Conservation (phyloP, 73 alveolate genomes). For the Paramecium octaurelia region DNA sequence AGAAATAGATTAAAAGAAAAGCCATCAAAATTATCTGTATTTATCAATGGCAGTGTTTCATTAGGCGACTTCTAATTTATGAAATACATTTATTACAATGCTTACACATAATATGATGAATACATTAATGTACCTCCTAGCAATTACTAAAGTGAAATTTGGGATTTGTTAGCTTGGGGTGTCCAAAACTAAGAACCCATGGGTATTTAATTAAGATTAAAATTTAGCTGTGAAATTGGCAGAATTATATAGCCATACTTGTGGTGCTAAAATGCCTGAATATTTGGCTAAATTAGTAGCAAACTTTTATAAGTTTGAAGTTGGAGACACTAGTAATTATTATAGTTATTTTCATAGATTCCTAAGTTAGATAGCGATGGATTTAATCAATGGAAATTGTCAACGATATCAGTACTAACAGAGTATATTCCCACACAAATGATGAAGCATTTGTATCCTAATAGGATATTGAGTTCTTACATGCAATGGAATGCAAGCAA, state of each 20-base stretch:
- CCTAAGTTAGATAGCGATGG: not conserved
- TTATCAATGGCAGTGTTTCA: not conserved
- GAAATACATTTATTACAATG: not conserved
- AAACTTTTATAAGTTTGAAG: not conserved
- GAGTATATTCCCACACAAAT: not conserved
- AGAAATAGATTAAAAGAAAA: not conserved
- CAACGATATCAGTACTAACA: not conserved
- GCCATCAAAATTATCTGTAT: not conserved
- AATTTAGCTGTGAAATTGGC: not conserved
- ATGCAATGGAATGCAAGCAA: not conserved
- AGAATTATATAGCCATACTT: not conserved
- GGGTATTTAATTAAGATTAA: not conserved
- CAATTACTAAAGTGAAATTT: not conserved
- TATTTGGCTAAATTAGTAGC: not conserved
- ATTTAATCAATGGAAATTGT: not conserved
- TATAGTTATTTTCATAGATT: not conserved
- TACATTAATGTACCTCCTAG: not conserved
- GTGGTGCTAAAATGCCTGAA: not conserved
- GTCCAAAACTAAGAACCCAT: not conserved
- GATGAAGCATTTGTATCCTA: not conserved
- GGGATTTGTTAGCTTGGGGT: not conserved
- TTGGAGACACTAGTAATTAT: not conserved
- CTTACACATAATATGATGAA: not conserved
- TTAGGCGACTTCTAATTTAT: not conserved
- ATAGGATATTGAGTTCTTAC: not conserved